Conservation (phyloP, 768 basidiomycete genomes). For the Tulasnella sp. region DNA sequence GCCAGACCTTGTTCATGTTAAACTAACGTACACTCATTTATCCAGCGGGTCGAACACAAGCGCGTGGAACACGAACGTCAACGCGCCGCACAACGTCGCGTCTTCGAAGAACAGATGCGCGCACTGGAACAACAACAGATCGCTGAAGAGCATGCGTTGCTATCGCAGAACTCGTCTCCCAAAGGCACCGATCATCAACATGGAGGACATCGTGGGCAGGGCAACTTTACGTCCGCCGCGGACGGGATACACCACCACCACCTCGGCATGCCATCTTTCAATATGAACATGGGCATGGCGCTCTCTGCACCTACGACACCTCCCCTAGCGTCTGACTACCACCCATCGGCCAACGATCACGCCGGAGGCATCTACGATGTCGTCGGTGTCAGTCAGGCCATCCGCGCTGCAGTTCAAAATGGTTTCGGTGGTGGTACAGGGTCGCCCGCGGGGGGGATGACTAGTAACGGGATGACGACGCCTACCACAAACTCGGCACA, state of each 20-base stretch:
- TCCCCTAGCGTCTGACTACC: conserved; percentile 41
- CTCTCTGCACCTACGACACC: conserved; percentile 84
- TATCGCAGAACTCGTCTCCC: conserved; percentile 45
- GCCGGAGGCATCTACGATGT: no score
- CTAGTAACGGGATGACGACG: no score
- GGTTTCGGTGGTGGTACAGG: background rate
- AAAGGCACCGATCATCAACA: background rate
- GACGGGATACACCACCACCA: conserved; percentile 22
- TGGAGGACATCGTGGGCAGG: no score
- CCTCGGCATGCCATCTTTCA: background rate
- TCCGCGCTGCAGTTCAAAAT: background rate
- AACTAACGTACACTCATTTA: conserved; percentile 3
- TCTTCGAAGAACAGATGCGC: conserved; percentile 97
- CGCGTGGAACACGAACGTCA: conserved; percentile 83
- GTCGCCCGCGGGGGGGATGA: conserved; percentile 33
- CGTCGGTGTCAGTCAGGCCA: background rate
- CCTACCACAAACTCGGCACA: background rate
- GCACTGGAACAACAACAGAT: conserved; percentile 84
- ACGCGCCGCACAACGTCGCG: conserved; percentile 69
- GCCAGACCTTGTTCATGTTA: background rate
- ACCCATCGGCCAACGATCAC: no score
- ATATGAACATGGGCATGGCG: conserved; percentile 43
- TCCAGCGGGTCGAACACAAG: conserved; percentile 85
- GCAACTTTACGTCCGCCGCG: background rate
- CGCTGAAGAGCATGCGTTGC: conserved; percentile 49